Evolutionary conservation across 345 rosid species (phyloP).

Genomic region (Trapa bicornis): DNA sequence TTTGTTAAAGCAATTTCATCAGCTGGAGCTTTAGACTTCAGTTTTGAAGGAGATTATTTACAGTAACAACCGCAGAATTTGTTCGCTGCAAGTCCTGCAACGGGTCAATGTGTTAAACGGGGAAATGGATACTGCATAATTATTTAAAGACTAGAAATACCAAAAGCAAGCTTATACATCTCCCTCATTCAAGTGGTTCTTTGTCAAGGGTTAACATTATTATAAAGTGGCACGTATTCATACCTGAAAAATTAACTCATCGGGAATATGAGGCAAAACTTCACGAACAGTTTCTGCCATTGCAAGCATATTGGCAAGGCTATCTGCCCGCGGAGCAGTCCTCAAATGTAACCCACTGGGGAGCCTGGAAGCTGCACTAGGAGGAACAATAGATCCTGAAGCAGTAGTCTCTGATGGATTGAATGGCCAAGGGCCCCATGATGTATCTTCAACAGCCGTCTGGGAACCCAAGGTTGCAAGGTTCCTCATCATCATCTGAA

Average conservation of each 20-base stretch:
- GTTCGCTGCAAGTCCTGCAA: conserved; percentile 96
- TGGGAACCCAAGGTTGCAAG: conserved; percentile 93
- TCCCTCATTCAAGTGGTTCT: background rate
- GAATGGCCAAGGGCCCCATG: conserved; percentile 88
- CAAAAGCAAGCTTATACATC: background rate
- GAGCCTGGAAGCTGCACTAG: conserved; percentile 34
- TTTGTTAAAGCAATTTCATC: background rate
- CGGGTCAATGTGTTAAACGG: background rate
- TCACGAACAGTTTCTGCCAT: conserved; percentile 96
- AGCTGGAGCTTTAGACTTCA: conserved; percentile 11
- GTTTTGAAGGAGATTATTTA: conserved; percentile 98
- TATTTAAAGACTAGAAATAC: background rate
- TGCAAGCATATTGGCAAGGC: conserved; percentile 60
- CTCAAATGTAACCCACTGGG: conserved; percentile 48
- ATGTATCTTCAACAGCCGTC: conserved; percentile 71
- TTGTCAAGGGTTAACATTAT: background rate
- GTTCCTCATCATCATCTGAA: conserved; percentile 99
- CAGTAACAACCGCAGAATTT: conserved; percentile 77
- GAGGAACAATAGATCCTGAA: conserved; percentile 42
- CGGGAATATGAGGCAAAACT: conserved; percentile 89
- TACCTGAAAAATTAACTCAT: conserved; percentile 88
- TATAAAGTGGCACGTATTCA: background rate
- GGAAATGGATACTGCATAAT: background rate
- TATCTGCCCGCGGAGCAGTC: conserved; percentile 39
- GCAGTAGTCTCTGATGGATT: conserved; percentile 56